Evolutionary conservation across 352 stramenopile genomes (phyloP).

Genomic region (Paralagenidium karlingii): DNA sequence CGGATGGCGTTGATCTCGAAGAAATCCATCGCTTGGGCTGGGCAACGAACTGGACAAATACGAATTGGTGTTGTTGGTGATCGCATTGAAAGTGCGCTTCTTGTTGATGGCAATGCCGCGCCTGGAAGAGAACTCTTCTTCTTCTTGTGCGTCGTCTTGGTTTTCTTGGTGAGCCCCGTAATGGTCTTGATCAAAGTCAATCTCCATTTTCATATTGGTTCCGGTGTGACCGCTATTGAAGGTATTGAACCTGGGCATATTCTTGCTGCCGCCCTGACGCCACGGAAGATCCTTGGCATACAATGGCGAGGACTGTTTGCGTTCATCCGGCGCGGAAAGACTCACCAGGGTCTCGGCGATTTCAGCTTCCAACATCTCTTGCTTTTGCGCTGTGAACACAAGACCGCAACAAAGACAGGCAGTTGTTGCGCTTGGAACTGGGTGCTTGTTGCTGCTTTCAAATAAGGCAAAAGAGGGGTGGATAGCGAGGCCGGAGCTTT

Average conservation of each 20-base stretch:
- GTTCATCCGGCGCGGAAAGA: constrained; percentile 61
- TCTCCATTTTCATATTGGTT: too few relatives aligned
- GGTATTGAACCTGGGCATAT: too few relatives aligned
- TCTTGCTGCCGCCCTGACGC: too few relatives aligned
- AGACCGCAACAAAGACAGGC: too few relatives aligned
- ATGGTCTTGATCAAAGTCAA: too few relatives aligned
- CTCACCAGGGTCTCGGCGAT: constrained; percentile 73
- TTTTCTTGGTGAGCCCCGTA: constrained; percentile 6
- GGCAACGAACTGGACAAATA: constrained; percentile 42
- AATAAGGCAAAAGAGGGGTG: too few relatives aligned
- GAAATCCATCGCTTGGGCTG: too few relatives aligned
- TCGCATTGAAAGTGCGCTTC: constrained; percentile 34
- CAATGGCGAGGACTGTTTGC: constrained; percentile 41
- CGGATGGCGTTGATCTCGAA: constrained; percentile 29
- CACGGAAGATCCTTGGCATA: constrained; percentile 40
- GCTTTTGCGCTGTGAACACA: too few relatives aligned
- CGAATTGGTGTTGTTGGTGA: constrained; percentile 11
- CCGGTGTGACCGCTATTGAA: too few relatives aligned
- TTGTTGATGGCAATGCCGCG: constrained; percentile 13
- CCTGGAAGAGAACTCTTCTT: neutral
- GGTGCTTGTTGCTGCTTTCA: too few relatives aligned
- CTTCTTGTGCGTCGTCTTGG: neutral
- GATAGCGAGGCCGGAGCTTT: too few relatives aligned
- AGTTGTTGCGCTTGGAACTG: too few relatives aligned
- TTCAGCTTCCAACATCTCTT: constrained; percentile 43